These are phyloP conservation scores for Hygrophoropsis aurantiaca DNA, from an alignment of 768 basidiomycete species.

Conservation along the genomic window DNA sequence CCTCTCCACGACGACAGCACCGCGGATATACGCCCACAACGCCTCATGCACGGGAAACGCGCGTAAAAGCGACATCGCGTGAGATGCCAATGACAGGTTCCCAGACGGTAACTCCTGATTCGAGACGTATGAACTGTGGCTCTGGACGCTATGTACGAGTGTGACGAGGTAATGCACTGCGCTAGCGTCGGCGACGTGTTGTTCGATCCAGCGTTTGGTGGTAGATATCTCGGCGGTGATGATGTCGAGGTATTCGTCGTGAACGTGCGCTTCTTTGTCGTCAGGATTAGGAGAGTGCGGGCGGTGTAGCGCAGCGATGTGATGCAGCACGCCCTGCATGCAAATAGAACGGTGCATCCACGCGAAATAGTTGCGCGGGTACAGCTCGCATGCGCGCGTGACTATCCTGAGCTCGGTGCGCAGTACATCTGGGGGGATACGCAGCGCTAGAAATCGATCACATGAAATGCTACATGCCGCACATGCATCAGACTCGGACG, in stretches of 20 bases:
- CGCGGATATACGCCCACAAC: conserved; percentile 62
- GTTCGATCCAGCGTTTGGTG: conserved; percentile 53
- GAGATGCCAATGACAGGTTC: conserved; percentile 21
- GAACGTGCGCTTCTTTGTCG: conserved; percentile 6
- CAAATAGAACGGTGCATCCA: conserved; percentile 64
- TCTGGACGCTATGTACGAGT: conserved; percentile 23
- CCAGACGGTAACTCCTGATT: background rate
- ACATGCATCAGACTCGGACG: conserved; percentile 16
- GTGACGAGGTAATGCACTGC: conserved; percentile 55
- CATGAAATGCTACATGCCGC: background rate
- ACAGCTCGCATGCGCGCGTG: conserved; percentile 53
- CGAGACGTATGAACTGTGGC: conserved; percentile 19
- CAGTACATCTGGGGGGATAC: conserved; percentile 36
- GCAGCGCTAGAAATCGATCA: conserved; percentile 8
- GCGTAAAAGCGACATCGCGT: conserved; percentile 48
- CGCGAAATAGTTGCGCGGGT: conserved; percentile 74
- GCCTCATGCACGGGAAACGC: conserved; percentile 60
- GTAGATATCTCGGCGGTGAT: conserved; percentile 38
- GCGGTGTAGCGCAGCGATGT: background rate
- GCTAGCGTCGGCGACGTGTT: conserved; percentile 68
- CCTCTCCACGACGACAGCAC: conserved; percentile 7
- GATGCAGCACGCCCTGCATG: conserved; percentile 25
- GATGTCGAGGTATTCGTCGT: conserved; percentile 32
- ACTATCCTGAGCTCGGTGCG: conserved; percentile 49
- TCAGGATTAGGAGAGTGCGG: conserved; percentile 15